Evolutionary conservation across 495 filamentous ascomycete species (phyloP), one percentile per base, ranked within the genome.

Genomic region (Poronia punctata): DNA sequence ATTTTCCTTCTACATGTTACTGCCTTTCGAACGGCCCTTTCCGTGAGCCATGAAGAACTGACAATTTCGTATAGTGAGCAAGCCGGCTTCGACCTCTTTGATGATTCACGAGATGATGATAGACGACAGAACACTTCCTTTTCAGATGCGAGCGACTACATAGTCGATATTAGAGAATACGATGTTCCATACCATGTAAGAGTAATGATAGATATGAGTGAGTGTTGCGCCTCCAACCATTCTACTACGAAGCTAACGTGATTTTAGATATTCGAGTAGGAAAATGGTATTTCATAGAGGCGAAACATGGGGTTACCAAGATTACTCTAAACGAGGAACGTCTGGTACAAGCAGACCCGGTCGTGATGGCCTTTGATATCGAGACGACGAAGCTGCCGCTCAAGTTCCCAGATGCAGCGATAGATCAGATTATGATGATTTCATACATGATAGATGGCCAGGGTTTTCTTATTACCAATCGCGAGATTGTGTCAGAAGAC

Each of bases 361-460:
- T 99, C 14, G 85, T 99, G 12, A 82, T 99, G 68, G 92, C 92
- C 9, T 99, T 78, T 65, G 92, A 99, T 77, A 99, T 99, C 54
- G 92, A 99, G 58, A 97, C 92, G 16, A 93, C 87, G 3, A 99
- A 99, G 52, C 71, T 94, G 23, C 92, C 92, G 10, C 69, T 99
- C 34, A 99, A 99, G 60, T 99, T 99, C 56, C 92, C 92, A n/a
- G 93, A 97, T 57, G 82, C 92, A 0, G 72, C 86, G 2, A 81
- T 95, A 48, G 92, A 99, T 65, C 92, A 95, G 62, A 82, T 99
- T 50, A 99, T 99, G 90, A 99, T 99, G 92, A 93, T 99, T 51
- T 97, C 93, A 11, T 99, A 97, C 66, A 99, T 99, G 92, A 97
- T 99, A 48, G 92, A 99, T 53, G 92, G 93, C 1, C 90, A 95